Percentiles rank a stretch among this genome's conserved stretches.
Evolutionary conservation across 2,329 filamentous ascomycete species (phyloP).

Genomic region (Pseudogymnoascus sp.): DNA sequence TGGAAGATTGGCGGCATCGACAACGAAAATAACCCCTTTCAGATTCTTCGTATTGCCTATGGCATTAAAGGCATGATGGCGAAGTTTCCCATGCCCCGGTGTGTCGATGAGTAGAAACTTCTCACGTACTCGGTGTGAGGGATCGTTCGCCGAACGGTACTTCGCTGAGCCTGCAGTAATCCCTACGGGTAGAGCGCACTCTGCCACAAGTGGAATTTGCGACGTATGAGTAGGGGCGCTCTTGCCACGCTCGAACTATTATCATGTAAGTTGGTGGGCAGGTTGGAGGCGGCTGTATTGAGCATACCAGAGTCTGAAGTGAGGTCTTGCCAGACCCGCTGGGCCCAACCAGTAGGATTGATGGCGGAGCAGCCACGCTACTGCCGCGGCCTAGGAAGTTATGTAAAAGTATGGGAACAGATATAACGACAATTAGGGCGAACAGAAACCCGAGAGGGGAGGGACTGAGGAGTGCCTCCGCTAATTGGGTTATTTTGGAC

Average conservation of each 20-base stretch:
- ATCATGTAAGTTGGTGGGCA: constrained; percentile 10
- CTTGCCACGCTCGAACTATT: constrained; percentile 46
- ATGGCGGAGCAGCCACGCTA: constrained; percentile 61
- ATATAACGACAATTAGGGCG: constrained; percentile 63
- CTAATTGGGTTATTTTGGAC: constrained; percentile 21
- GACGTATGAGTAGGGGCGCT: constrained; percentile 46
- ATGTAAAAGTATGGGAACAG: constrained; percentile 70
- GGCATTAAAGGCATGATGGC: constrained; percentile 54
- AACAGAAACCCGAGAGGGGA: constrained; percentile 55
- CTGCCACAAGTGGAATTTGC: constrained; percentile 48
- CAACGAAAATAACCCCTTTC: constrained; percentile 72
- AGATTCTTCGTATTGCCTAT: constrained; percentile 43
- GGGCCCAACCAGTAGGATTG: constrained; percentile 74
- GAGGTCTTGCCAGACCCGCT: constrained; percentile 81
- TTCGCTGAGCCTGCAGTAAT: constrained; percentile 47
- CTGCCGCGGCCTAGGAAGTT: constrained; percentile 57
- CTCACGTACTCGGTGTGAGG: constrained; percentile 48
- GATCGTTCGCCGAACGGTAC: constrained; percentile 59
- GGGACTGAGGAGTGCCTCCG: constrained; percentile 51
- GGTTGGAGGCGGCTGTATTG: constrained; percentile 1
- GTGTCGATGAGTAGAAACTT: constrained; percentile 79
- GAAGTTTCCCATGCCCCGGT: constrained; percentile 90
- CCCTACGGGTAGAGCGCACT: constrained; percentile 46
- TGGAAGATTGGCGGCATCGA: constrained; percentile 69
- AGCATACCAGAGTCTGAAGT: constrained; percentile 64